Evolutionary conservation across 495 filamentous ascomycete species (phyloP), one percentile per base, ranked within the genome.

Genomic region (Lentithecium fluviatile): DNA sequence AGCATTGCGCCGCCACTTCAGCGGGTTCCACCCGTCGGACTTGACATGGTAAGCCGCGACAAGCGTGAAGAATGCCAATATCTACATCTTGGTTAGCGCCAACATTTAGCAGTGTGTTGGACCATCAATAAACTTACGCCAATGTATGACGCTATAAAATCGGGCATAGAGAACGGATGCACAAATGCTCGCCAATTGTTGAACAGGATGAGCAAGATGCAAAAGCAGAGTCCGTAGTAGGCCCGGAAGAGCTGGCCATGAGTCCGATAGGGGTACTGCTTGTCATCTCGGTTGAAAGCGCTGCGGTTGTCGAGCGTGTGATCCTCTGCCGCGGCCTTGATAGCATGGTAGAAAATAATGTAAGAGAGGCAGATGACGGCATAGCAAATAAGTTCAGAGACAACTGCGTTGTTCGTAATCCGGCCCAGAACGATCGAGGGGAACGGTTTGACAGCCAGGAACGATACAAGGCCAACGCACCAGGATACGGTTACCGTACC

Each of bases 101-200:
- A 56, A 25, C 49, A 51, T 50, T 17, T 0, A 32, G 43, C 8
- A 12, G 2, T 25, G 24, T 6, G 34, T 24, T 40, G 43, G 12
- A 19, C 10, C 45, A 32, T 6, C 17, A 12, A 21, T 10, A 13
- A 62, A 66, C 77, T 71, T 69, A 79, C 77, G 24, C 77, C 76
- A 42, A 81, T 76, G 56, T 81, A 81, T 6, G 74, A 75, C 15
- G 76, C 73, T 17, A 80, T 64, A 58, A 80, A 81, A 55, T 73
- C 72, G 3, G 66, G 60, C 6, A 59, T 47, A 42, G 67, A 70
- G 52, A 78, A 76, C 0, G 75, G 77, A 45, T 64, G 56, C 3
- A 77, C 58, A 48, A 79, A 76, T 2, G 76, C 69, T 0, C 54
- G 60, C 26, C 76, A 71, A 1, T 77, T 77, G 56, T 80, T 81